Evolutionary conservation across 306 rosid genomes (phyloP), one percentile per base, ranked within the genome.

Genomic region (Crotalaria pallida): DNA sequence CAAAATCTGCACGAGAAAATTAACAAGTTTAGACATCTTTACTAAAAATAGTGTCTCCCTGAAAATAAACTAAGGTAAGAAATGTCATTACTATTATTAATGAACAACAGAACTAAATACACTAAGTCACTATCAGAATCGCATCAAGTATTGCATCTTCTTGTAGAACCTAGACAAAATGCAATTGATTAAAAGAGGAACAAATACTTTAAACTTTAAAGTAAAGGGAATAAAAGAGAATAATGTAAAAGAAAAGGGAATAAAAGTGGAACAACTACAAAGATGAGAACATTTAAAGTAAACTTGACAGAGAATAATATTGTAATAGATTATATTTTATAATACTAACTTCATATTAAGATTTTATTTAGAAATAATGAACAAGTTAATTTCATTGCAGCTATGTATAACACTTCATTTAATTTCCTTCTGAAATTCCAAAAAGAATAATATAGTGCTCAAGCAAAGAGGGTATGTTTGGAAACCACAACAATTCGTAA

Each of bases 21-120:
- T n/a, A n/a, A n/a, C n/a, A n/a, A n/a, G n/a, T n/a, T n/a, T n/a
- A n/a, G n/a, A 87, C 87, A 85, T 93, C 98, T 65, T 97, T 96
- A 45, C 98, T 93, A 83, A 93, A 85, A 73, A 93, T 93, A 67
- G 85, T 90, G 87, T 97, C 90, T 51, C 89, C 98, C 96, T 90
- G 86, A 55, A 65, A 48, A 40, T 53, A 70, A 23, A 59, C 3
- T 12, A 61, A 21, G 51, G 26, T 55, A 12, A 65, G 40, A 29
- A 5, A 26, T 59, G 40, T 19, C 44, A 29, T 10, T 12, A 52
- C 41, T 48, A 23, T 31, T 15, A 36, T 58, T 53, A 55, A 58
- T 16, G 60, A 13, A 69, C 72, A 48, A 10, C 6, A 47, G 72
- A 68, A 67, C 16, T 24, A n/a, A 72, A 67, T 23, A 23, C 29